Evolutionary conservation across 768 basidiomycete genomes (phyloP).

Genomic region (Goffeauzyma gilvescens): DNA sequence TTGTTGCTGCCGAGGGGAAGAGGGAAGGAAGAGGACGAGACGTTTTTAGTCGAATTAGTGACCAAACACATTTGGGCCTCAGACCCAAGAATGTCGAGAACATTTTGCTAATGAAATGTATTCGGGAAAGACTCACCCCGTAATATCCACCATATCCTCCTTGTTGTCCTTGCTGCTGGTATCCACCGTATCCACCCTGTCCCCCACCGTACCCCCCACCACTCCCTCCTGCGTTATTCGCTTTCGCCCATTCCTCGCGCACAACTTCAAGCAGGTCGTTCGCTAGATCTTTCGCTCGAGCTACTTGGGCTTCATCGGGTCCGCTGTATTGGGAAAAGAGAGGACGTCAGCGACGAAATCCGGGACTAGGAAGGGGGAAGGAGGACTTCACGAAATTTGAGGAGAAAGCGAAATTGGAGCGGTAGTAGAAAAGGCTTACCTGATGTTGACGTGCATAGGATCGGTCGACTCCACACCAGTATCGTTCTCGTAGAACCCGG

Average conservation of each 20-base stretch:
- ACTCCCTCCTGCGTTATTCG: conserved; percentile 31
- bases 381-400: conserved; percentile 1
- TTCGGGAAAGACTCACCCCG: background rate
- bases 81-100: conserved; percentile 19
- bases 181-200: conserved; percentile 16
- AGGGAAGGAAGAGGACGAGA: too few species aligned
- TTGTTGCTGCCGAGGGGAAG: conserved; percentile 10
- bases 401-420: conserved; percentile 10
- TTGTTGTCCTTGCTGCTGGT: conserved; percentile 11
- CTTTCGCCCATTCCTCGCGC: conserved; percentile 66
- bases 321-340: too few species aligned
- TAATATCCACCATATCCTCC: conserved; percentile 10
- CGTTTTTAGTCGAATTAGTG: too few species aligned
- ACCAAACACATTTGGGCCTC: background rate
- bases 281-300: conserved; percentile 65
- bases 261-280: conserved; percentile 84
- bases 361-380: background rate
- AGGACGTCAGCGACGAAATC: too few species aligned
- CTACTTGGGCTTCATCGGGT: conserved; percentile 71
- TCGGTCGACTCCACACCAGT: conserved; percentile 74
- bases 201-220: conserved; percentile 18
- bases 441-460: conserved; percentile 79
- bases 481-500: conserved; percentile 83
- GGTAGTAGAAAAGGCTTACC: conserved; percentile 38
- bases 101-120: conserved; percentile 12